Evolutionary conservation across 2,329 filamentous ascomycete genomes (phyloP).

Genomic region (Aureobasidium sp.): DNA sequence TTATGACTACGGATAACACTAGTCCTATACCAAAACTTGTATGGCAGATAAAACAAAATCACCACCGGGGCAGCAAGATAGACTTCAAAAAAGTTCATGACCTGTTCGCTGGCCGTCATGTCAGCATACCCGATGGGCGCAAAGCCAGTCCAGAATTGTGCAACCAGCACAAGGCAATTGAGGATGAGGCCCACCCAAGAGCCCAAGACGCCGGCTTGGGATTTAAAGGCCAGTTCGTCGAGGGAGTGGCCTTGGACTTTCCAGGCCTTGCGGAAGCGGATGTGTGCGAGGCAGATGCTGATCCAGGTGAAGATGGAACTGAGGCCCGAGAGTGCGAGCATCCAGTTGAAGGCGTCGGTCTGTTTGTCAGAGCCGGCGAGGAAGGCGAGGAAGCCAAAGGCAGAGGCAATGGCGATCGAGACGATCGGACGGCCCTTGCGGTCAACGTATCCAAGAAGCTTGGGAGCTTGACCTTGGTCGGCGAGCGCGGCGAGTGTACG

Average conservation of each 20-base stretch:
- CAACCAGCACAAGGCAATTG: slow-evolving; percentile 68
- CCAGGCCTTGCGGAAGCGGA: slow-evolving; percentile 59
- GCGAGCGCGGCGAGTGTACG: slow-evolving; percentile 84
- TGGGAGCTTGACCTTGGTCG: slow-evolving; percentile 60
- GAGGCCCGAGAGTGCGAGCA: slow-evolving; percentile 64
- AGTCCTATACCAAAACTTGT: slow-evolving; percentile 71
- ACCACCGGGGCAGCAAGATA: slow-evolving; percentile 64
- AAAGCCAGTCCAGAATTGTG: slow-evolving; percentile 73
- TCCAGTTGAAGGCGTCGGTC: slow-evolving; percentile 53
- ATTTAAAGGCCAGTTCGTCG: slow-evolving; percentile 71
- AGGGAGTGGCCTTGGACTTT: slow-evolving; percentile 55
- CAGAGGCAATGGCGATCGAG: slow-evolving; percentile 37
- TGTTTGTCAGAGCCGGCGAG: slow-evolving; percentile 40
- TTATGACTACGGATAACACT: slow-evolving; percentile 59
- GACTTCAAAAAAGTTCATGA: slow-evolving; percentile 64
- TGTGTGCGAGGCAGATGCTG: slow-evolving; percentile 58
- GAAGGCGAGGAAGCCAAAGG: slow-evolving; percentile 55
- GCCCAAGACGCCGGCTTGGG: slow-evolving; percentile 70
- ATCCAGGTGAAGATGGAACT: slow-evolving; percentile 72
- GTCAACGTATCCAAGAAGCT: slow-evolving; percentile 55
- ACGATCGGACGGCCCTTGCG: slow-evolving; percentile 53
- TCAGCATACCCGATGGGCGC: slow-evolving; percentile 59
- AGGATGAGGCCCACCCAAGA: slow-evolving; percentile 74
- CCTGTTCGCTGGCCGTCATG: slow-evolving; percentile 41
- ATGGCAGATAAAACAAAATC: slow-evolving; percentile 59